Evolutionary conservation across 176 grass and related monocot genomes (phyloP).

Genomic region (Avena atlantica): DNA sequence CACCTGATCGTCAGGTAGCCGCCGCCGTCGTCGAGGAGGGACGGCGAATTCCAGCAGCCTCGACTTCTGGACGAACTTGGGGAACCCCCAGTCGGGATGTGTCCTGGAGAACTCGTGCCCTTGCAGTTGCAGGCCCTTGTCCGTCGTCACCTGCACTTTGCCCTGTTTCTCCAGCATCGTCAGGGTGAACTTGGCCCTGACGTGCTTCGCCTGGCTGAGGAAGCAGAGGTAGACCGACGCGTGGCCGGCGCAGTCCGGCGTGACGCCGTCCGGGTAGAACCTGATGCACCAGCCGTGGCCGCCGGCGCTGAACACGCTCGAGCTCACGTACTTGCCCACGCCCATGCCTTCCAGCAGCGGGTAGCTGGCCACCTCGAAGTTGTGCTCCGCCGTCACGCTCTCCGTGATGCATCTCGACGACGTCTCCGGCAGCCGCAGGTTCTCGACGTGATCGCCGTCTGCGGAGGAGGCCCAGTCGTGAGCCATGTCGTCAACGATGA

Average conservation of each 20-base stretch:
- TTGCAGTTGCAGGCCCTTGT: neutral
- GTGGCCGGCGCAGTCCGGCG: neutral
- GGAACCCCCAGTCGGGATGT: neutral
- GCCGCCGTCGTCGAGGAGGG: neutral
- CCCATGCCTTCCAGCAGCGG: neutral
- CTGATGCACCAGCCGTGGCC: neutral
- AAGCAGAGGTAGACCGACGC: neutral
- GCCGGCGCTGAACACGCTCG: neutral
- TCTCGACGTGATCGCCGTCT: neutral
- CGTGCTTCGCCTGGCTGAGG: neutral
- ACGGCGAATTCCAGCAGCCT: neutral
- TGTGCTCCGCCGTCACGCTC: neutral
- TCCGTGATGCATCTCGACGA: neutral
- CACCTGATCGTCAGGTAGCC: constrained; percentile 8
- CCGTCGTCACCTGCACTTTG: neutral
- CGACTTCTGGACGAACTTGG: neutral
- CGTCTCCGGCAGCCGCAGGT: neutral
- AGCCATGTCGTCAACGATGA: neutral
- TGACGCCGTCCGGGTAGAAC: neutral
- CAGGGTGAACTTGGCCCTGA: neutral
- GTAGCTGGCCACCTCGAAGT: neutral
- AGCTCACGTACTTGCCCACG: neutral
- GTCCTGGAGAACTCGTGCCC: neutral
- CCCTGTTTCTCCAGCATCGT: neutral
- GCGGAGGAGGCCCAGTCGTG: neutral